phyloP scores from a whole-genome alignment of 768 basidiomycete species.

The Tylopilus intermedius region DNA sequence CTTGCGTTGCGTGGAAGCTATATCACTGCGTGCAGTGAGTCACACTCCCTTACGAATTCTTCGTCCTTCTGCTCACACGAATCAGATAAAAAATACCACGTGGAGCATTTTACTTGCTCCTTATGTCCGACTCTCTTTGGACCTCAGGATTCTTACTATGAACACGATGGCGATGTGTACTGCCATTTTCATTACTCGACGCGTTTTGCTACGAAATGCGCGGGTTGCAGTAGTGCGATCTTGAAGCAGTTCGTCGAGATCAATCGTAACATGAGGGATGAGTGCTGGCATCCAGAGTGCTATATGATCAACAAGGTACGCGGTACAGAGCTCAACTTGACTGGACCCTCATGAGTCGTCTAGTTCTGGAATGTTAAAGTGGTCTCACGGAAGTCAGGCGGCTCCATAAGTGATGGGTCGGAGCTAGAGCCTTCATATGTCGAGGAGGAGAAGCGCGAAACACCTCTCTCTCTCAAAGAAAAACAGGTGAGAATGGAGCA shows the following conservation, averaged over 20 bases:
- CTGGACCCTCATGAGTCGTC: slow-evolving; percentile 10
- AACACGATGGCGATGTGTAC: slow-evolving; percentile 95
- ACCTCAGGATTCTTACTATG: slow-evolving; percentile 98
- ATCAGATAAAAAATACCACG: slow-evolving; percentile 95
- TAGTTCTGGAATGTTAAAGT: slow-evolving; percentile 99
- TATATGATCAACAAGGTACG: slow-evolving; percentile 99
- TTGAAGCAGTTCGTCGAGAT: slow-evolving; percentile 99
- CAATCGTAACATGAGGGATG: slow-evolving; percentile 95
- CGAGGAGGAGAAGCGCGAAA: slow-evolving; percentile 79
- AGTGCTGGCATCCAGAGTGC: slow-evolving; percentile 99
- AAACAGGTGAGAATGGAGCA: slow-evolving; percentile 94
- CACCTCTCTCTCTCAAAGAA: slow-evolving; percentile 73
- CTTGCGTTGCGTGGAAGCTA: slow-evolving; percentile 94
- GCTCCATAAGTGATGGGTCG: slow-evolving; percentile 50
- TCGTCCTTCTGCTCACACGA: slow-evolving; percentile 12
- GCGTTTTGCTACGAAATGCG: slow-evolving; percentile 96
- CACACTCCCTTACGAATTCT: background rate
- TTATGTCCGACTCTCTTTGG: slow-evolving; percentile 95
- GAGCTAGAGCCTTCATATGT: slow-evolving; percentile 51
- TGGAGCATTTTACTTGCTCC: slow-evolving; percentile 98
- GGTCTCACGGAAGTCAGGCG: slow-evolving; percentile 66
- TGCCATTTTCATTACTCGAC: slow-evolving; percentile 99
- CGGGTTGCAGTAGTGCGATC: slow-evolving; percentile 94
- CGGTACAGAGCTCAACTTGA: background rate
- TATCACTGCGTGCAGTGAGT: slow-evolving; percentile 97